Percentiles rank a stretch among this genome's conserved stretches.
Evolutionary conservation across 129 eudicot species (phyloP).

Genomic region (Helianthus annuus): DNA sequence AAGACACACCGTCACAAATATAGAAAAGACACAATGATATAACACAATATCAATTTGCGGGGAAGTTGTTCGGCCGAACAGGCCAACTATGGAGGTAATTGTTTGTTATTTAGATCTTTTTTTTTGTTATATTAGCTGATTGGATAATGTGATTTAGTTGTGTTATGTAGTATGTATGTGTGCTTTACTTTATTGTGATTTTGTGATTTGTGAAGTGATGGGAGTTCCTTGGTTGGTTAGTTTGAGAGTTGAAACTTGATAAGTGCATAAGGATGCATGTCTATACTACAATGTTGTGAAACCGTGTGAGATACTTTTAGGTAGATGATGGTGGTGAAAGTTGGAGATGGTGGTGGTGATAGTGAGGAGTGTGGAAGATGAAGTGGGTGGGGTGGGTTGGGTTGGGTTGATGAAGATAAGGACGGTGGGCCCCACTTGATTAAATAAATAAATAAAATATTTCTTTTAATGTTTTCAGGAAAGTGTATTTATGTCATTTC

Average conservation of each 20-base stretch:
- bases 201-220: neutral
- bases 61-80: slow-evolving; percentile 26
- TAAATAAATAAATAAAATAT: too few species aligned
- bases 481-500: too few species aligned
- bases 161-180: neutral
- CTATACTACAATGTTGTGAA: neutral
- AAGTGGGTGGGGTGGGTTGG: too few species aligned
- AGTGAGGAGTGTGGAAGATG: too few species aligned
- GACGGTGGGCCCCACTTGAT: too few species aligned
- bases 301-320: neutral
- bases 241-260: neutral
- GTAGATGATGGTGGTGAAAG: too few species aligned
- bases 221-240: neutral
- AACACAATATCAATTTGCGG: too few species aligned
- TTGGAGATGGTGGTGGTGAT: too few species aligned
- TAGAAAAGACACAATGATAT: too few species aligned
- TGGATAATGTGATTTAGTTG: neutral
- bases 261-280: slow-evolving; percentile 1
- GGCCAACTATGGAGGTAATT: slow-evolving; percentile 46
- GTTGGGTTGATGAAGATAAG: too few species aligned
- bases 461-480: too few species aligned
- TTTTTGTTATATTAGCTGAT: slow-evolving; percentile 14
- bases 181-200: neutral
- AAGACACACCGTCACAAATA: too few species aligned
- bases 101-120: slow-evolving; percentile 20